These are phyloP conservation scores for Cytospora piceae DNA, from an alignment of 2,329 filamentous ascomycete genomes.

Conservation along the genomic window DNA sequence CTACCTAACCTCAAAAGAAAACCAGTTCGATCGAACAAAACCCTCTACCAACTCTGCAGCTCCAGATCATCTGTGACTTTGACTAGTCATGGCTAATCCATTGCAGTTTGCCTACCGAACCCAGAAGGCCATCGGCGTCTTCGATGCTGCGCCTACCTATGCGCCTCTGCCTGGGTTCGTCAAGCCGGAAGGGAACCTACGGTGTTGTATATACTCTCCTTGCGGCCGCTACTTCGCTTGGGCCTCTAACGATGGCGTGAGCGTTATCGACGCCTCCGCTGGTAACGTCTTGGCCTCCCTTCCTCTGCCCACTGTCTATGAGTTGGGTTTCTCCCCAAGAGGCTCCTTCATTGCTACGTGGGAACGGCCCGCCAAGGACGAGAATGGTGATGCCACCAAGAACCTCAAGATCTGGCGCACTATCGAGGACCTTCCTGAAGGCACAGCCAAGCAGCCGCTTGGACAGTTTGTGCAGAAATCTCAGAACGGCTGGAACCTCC, in stretches of 20 bases:
- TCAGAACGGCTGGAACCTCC: slow-evolving; percentile 94
- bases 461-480: slow-evolving; percentile 95
- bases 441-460: slow-evolving; percentile 71
- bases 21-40: slow-evolving; percentile 28
- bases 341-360: slow-evolving; percentile 95
- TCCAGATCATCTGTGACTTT: slow-evolving; percentile 71
- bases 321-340: slow-evolving; percentile 89
- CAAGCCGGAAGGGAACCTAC: slow-evolving; percentile 89
- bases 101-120: slow-evolving; percentile 98
- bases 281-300: slow-evolving; percentile 77
- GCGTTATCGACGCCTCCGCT: slow-evolving; percentile 78
- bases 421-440: slow-evolving; percentile 67
- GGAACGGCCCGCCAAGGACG: slow-evolving; percentile 92
- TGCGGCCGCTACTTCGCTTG: slow-evolving; percentile 96
- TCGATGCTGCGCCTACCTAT: slow-evolving; percentile 88
- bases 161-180: slow-evolving; percentile 79
- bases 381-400: slow-evolving; percentile 89
- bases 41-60: slow-evolving; percentile 33
- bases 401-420: slow-evolving; percentile 97
- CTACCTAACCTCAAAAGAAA: slow-evolving; percentile 9
- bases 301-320: slow-evolving; percentile 82
- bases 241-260: slow-evolving; percentile 86
- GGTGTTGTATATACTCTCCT: slow-evolving; percentile 93
- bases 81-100: slow-evolving; percentile 89
- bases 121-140: slow-evolving; percentile 91